Evolutionary conservation across 2,329 filamentous ascomycete species (phyloP).

Genomic region (Paecilomyces sp.): DNA sequence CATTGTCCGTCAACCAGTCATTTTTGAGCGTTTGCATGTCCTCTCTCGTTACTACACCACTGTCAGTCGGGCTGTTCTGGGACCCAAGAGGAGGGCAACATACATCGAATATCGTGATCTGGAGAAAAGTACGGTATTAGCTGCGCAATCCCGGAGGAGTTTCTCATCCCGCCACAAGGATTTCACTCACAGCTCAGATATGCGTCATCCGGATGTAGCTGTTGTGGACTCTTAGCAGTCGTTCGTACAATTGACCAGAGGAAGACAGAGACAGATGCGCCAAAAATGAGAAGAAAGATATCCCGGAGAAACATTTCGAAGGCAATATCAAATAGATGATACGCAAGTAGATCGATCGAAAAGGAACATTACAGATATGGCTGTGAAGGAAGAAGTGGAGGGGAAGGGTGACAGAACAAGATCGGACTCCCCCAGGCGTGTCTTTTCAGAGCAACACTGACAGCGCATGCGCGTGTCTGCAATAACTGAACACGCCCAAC

Average conservation of each 20-base stretch:
- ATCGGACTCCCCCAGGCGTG: not conserved
- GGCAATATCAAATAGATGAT: not conserved
- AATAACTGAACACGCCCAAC: not conserved
- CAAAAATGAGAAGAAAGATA: not conserved
- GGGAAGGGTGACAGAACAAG: not conserved
- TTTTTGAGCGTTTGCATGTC: constrained; percentile 82
- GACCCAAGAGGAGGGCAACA: constrained; percentile 19
- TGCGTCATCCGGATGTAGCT: constrained; percentile 57
- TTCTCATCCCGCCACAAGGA: not conserved
- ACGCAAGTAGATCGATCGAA: not conserved
- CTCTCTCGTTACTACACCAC: constrained; percentile 65
- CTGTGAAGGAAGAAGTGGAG: not conserved
- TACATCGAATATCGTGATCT: constrained; percentile 62
- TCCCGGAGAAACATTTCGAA: not conserved
- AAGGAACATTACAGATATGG: not conserved
- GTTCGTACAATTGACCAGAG: not conserved
- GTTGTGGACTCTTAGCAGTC: constrained; percentile 17
- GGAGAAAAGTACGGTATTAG: constrained; percentile 2
- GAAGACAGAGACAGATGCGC: not conserved
- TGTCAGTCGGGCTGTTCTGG: constrained; percentile 5
- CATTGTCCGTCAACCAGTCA: constrained; percentile 97
- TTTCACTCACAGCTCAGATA: constrained; percentile 60
- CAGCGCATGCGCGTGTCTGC: not conserved
- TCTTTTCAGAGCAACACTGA: not conserved
- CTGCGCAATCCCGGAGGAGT: not conserved